Conservation (phyloP, 768 basidiomycete species). For the Pulveroboletus sp. region DNA sequence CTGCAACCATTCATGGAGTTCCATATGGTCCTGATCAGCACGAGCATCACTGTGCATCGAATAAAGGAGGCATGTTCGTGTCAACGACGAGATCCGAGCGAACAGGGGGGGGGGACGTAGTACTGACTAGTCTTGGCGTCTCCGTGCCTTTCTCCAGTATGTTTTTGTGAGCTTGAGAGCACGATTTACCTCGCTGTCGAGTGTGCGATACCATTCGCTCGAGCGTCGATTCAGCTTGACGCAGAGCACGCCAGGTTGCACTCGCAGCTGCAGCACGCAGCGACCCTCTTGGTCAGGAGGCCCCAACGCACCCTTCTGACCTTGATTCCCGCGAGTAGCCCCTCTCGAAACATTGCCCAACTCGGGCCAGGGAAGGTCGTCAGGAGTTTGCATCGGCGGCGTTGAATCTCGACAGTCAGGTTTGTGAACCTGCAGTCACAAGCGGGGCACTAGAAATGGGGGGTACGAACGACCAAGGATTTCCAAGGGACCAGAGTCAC, state of each 20-base stretch:
- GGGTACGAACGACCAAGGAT: constrained; percentile 11
- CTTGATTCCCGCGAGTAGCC: constrained; percentile 81
- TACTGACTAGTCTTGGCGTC: constrained; percentile 65
- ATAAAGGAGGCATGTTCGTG: background rate
- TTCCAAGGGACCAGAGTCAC: constrained; percentile 10
- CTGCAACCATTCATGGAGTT: constrained; percentile 82
- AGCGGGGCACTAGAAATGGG: constrained; percentile 6
- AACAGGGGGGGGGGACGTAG: background rate
- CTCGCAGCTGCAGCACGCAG: constrained; percentile 70
- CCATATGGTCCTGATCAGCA: constrained; percentile 87
- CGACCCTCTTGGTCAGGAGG: constrained; percentile 72
- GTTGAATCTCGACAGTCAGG: constrained; percentile 3
- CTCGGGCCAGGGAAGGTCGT: constrained; percentile 85
- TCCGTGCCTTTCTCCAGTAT: constrained; percentile 77
- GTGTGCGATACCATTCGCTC: constrained; percentile 77
- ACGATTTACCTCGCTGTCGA: constrained; percentile 73
- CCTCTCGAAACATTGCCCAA: constrained; percentile 81
- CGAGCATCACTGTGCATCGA: constrained; percentile 47
- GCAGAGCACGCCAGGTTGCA: constrained; percentile 77
- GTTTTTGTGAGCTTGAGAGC: constrained; percentile 83
- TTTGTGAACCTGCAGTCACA: constrained; percentile 3
- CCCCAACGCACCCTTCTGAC: constrained; percentile 75
- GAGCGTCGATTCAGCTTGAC: constrained; percentile 70
- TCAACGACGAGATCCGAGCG: constrained; percentile 1
- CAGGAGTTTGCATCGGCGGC: constrained; percentile 40